Conservation (phyloP, 2,329 filamentous ascomycete species). For the Diplocarpon mali region DNA sequence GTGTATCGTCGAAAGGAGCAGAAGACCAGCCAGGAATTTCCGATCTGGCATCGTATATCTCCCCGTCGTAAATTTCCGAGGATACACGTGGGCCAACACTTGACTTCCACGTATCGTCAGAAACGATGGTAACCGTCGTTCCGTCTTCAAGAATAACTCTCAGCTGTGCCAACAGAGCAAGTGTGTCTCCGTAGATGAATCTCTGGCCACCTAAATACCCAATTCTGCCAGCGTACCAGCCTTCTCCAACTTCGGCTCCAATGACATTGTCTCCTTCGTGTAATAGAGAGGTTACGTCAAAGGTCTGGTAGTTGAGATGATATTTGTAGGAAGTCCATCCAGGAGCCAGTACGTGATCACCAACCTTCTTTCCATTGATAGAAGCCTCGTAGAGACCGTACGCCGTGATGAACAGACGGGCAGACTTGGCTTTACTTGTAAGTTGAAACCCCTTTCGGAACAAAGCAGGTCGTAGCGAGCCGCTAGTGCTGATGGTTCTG, state of each 20-base stretch:
- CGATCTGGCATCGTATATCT: conserved; percentile 31
- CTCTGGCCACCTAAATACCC: conserved; percentile 23
- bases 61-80: conserved; percentile 33
- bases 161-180: conserved; percentile 32
- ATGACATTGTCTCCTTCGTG: conserved; percentile 30
- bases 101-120: conserved; percentile 32
- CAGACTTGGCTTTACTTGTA: conserved; percentile 9
- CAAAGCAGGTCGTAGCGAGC: conserved; percentile 19
- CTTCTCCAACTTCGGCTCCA: conserved; percentile 35
- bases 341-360: conserved; percentile 28
- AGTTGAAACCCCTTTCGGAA: conserved; percentile 29
- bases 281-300: conserved; percentile 37
- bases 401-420: conserved; percentile 28
- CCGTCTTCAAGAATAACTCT: conserved; percentile 21
- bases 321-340: conserved; percentile 36
- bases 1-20: conserved; percentile 17
- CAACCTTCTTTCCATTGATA: conserved; percentile 28
- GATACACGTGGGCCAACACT: conserved; percentile 13
- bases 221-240: conserved; percentile 37
- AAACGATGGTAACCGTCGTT: conserved; percentile 9
- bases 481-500: conserved; percentile 18
- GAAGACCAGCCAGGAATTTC: conserved; percentile 25
- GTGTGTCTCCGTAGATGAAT: conserved; percentile 31
- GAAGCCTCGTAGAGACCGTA: conserved; percentile 27
- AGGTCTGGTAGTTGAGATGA: conserved; percentile 40